Evolutionary conservation across 2,329 filamentous ascomycete species (phyloP), one percentile per base, ranked within the genome.

Genomic region (Monilinia vaccinii-corymbosi): DNA sequence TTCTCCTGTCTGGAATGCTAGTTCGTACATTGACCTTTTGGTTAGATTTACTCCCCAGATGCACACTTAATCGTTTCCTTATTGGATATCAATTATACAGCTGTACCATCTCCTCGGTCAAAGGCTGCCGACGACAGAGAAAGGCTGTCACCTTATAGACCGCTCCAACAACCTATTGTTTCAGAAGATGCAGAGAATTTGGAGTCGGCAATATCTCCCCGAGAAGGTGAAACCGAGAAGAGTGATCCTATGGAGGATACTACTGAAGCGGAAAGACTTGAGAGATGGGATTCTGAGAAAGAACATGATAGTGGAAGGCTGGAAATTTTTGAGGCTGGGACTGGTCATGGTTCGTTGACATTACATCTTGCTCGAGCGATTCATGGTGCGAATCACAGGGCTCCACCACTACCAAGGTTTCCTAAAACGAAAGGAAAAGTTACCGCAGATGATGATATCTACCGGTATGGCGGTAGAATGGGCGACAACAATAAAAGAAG

Each of bases 321-420:
- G 14, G 87, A 93, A 70, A 88, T 94, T 48, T 84, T 94, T 56
- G 90, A 94, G 73, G 89, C 89, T 50, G 89, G 90, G 18, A 94
- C 89, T 4, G 90, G 89, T n/a, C 88, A 92, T 77, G 90, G 89
- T 61, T 85, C 86, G 38, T 74, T 94, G 61, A 93, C 89, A 0
- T 73, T 94, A 5, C 83, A 92, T 69, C 78, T 94, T 25, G 85
- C 88, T 34, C 81, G 88, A 56, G 88, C 88, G 3, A 82, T 94
- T 49, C 87, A 92, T 70, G 88, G 82, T 48, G 87, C 84, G 21
- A 92, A 92, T 68, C 75, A 81, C 2, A 73, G 77, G 4, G 74
- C 80, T 7, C 78, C 79, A 0, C 68, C 72, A 16, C 71, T 79
- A 18, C 60, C 61, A 18, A 31, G 21, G 4, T 34, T 46, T 10